Evolutionary conservation across 768 basidiomycete species (phyloP).

Genomic region (Lepiota venenata): DNA sequence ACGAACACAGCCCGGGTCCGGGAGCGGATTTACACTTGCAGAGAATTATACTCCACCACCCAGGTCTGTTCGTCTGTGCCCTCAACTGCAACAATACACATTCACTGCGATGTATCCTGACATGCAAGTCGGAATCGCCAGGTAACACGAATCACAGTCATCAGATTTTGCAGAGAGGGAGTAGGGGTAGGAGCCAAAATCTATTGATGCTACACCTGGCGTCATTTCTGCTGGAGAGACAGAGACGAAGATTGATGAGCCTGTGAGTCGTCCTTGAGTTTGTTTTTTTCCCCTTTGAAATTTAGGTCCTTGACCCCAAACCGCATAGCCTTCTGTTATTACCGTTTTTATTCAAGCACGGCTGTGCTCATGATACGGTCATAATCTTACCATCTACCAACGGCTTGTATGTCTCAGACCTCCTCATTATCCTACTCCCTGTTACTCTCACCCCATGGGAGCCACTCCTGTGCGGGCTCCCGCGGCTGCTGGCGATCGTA

Average conservation of each 20-base stretch:
- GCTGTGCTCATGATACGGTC: background rate
- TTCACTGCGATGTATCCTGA: background rate
- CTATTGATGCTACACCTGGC: constrained; percentile 65
- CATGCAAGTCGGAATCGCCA: background rate
- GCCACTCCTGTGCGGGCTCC: constrained; percentile 67
- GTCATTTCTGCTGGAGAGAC: constrained; percentile 68
- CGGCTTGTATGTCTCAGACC: constrained; percentile 39
- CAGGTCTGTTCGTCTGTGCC: background rate
- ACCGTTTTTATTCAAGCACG: too few relatives aligned
- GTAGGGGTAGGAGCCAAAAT: constrained; percentile 23
- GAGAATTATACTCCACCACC: background rate
- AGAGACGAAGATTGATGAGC: constrained; percentile 76
- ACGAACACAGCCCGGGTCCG: background rate
- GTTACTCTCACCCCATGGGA: constrained; percentile 5
- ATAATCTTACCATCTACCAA: constrained; percentile 66
- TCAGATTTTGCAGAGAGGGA: constrained; percentile 8
- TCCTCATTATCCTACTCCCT: constrained; percentile 3
- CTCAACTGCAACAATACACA: background rate
- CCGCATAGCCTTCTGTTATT: too few relatives aligned
- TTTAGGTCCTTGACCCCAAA: too few relatives aligned
- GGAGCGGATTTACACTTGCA: background rate
- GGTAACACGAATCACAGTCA: background rate
- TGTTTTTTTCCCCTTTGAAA: background rate
- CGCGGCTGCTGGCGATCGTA: constrained; percentile 66
- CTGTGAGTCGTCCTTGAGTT: too few relatives aligned